phyloP scores from a whole-genome alignment of 2,329 filamentous ascomycete species.

The Venturia pyrina region DNA sequence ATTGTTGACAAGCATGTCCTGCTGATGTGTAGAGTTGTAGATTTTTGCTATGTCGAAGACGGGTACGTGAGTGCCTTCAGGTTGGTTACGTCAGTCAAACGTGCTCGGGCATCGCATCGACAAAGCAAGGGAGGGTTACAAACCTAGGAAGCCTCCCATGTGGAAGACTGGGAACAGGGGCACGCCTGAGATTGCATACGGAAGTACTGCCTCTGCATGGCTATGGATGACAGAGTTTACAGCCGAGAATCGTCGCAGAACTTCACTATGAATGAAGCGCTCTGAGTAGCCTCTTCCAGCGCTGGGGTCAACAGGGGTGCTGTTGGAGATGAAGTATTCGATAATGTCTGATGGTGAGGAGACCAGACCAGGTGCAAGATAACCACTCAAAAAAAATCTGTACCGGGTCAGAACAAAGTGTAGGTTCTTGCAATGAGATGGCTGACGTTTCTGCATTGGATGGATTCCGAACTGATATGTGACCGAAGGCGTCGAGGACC shows the following conservation, averaged over 20 bases:
- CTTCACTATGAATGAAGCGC: constrained; percentile 38
- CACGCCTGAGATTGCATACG: constrained; percentile 32
- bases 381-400: constrained; percentile 39
- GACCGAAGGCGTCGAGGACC: constrained; percentile 45
- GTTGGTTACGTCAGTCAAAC: constrained; percentile 15
- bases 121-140: neutral
- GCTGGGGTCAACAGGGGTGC: constrained; percentile 30
- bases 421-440: neutral
- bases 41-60: constrained; percentile 25
- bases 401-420: neutral
- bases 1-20: constrained; percentile 31
- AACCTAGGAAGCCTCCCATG: constrained; percentile 36
- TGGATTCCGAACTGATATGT: constrained; percentile 44
- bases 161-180: constrained; percentile 33
- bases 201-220: constrained; percentile 34
- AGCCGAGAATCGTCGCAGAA: constrained; percentile 32
- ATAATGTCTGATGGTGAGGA: constrained; percentile 35
- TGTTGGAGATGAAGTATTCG: constrained; percentile 35
- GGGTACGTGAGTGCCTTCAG: constrained; percentile 20
- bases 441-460: constrained; percentile 15
- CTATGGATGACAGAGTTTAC: constrained; percentile 35
- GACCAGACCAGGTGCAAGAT: constrained; percentile 38
- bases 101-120: neutral
- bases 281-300: constrained; percentile 33
- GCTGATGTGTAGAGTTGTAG: constrained; percentile 19